Evolutionary conservation across 495 filamentous ascomycete species (phyloP), one percentile per base, ranked within the genome.

Genomic region (Trichoderma asperelloides): DNA sequence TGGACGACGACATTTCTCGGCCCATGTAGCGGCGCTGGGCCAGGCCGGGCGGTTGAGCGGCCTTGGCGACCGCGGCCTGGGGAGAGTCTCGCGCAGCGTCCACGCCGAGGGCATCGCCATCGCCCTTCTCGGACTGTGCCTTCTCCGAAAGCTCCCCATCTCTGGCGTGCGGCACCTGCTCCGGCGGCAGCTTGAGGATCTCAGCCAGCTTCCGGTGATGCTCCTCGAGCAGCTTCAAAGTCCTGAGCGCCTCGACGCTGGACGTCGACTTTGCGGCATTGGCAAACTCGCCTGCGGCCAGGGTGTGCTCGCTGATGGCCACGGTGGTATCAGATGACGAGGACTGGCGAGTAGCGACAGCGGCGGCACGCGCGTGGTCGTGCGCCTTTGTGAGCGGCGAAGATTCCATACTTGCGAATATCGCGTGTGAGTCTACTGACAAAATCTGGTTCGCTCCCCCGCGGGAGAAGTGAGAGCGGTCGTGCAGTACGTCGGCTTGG

Each of bases 251-350:
- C 81, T 98, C 95, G 66, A 81, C 79, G 73, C 96, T 93, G 13
- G 81, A 82, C 12, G 91, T 95, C 33, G 80, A 82, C 69, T 87
- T 86, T 16, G 90, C 87, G 33, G 92, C 93, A 40, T 88, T 89
- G 62, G 92, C 87, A 77, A 96, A 98, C 71, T 97, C 91, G 64
- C 88, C 89, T 2, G 95, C 95, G 25, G 95, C 95, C 45, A 91
- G 82, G 67, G 93, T 88, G 79, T 98, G 93, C 73, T 96, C 90
- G 70, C 89, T 88, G 68, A 91, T 89, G 18, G 94, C 93, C 28
- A 89, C 86, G 5, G 88, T 88, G 23, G 90, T 89, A 69, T 93
- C 89, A 13, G 89, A 81, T 37, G 87, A 87, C 68, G 89, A 81
- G 39, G 87, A 87, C 69, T 89, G 87, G 37, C 57, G 55, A 66